Evolutionary conservation across 169 alveolate genomes (phyloP).

Genomic region (Plasmodium gaboni): DNA sequence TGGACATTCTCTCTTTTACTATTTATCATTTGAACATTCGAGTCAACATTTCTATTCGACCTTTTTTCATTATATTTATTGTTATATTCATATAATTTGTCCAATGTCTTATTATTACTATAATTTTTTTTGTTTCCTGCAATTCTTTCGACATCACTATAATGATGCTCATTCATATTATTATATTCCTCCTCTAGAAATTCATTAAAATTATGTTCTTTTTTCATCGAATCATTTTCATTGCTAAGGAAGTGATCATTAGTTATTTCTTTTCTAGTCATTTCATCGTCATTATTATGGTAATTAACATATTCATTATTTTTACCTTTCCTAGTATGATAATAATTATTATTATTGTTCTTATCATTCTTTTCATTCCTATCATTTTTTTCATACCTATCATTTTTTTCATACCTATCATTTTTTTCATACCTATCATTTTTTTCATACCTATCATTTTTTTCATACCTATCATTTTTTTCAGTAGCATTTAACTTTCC

Average conservation of each 20-base stretch:
- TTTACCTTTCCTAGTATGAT: background rate
- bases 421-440: background rate
- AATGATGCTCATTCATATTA: slow-evolving; percentile 45
- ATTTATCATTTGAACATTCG: background rate
- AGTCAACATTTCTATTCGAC: background rate
- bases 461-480: background rate
- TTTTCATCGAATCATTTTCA: slow-evolving; percentile 33
- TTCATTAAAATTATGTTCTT: slow-evolving; percentile 68
- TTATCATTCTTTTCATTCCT: background rate
- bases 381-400: background rate
- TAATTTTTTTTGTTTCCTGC: background rate
- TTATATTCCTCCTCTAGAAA: slow-evolving; percentile 41
- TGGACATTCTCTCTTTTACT: background rate
- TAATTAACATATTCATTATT: background rate
- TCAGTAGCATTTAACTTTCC: background rate
- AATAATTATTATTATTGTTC: background rate
- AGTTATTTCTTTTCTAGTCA: background rate
- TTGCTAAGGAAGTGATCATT: slow-evolving; percentile 8
- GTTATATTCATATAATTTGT: slow-evolving; percentile 34
- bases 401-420: too few relatives aligned
- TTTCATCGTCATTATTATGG: background rate
- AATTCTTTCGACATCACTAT: slow-evolving; percentile 16
- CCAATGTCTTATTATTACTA: slow-evolving; percentile 29
- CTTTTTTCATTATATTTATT: background rate
- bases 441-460: background rate